These are phyloP conservation scores for Penicillium sp. DNA, from an alignment of 2,329 filamentous ascomycete species.

Conservation along the genomic window DNA sequence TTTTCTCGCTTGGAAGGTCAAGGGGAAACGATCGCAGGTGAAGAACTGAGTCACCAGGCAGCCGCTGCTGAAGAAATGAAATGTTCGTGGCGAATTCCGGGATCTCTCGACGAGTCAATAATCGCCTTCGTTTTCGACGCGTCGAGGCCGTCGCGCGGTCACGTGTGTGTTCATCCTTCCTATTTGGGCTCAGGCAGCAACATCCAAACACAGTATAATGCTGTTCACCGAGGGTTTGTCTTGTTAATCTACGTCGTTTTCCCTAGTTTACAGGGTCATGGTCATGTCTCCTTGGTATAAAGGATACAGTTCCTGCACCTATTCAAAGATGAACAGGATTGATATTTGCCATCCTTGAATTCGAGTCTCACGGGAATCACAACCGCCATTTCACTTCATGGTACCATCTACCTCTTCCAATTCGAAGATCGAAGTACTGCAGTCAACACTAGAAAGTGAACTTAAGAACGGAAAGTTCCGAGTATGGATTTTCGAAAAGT, in stretches of 20 bases:
- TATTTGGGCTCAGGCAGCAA: slow-evolving; percentile 8
- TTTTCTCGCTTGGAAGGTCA: not conserved
- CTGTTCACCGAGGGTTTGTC: too few species aligned
- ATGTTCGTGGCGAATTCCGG: slow-evolving; percentile 23
- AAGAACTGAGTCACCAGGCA: slow-evolving; percentile 8
- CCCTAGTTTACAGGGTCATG: too few species aligned
- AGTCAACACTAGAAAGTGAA: not conserved
- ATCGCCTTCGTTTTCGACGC: slow-evolving; percentile 25
- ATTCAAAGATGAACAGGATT: not conserved
- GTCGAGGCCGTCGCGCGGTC: slow-evolving; percentile 37
- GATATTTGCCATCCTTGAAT: not conserved
- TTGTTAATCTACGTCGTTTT: not conserved
- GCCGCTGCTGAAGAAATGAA: not conserved
- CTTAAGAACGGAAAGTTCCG: slow-evolving; percentile 13
- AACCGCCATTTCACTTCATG: not conserved
- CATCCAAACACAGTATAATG: not conserved
- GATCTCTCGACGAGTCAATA: slow-evolving; percentile 6
- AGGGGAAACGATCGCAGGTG: not conserved
- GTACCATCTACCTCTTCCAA: not conserved
- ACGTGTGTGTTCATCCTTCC: slow-evolving; percentile 27
- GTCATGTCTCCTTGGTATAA: not conserved
- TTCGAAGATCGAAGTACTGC: not conserved
- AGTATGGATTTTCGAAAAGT: slow-evolving; percentile 14
- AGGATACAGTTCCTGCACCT: not conserved
- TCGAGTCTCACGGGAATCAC: not conserved